A percentile compares a stretch with the other conserved stretches of the same genome.
Evolutionary conservation across 164 flowering plant species (phyloP).

Genomic region (Amborella trichopoda): DNA sequence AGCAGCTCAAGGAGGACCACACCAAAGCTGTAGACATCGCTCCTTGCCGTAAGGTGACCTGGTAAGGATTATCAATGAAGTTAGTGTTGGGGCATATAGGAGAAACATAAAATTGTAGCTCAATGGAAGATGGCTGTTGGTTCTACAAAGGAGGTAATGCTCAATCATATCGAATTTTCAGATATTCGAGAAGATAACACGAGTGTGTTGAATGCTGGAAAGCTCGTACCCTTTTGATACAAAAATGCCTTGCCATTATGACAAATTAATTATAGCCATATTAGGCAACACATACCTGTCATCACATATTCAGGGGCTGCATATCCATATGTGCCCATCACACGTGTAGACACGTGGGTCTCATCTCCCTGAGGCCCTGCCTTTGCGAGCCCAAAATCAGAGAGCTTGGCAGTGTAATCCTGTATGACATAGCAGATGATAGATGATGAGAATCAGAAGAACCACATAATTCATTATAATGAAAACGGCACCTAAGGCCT

Average conservation of each 20-base stretch:
- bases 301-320: constrained; percentile 98
- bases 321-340: constrained; percentile 96
- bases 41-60: constrained; percentile 93
- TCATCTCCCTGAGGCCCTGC: constrained; percentile 98
- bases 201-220: too few species aligned
- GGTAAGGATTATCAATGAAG: constrained; percentile 5
- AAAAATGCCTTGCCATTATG: not conserved
- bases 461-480: not conserved
- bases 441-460: constrained; percentile 1
- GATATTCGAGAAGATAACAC: too few species aligned
- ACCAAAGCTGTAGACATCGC: constrained; percentile 96
- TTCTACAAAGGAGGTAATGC: too few species aligned
- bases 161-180: too few species aligned
- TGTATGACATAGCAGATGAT: constrained; percentile 14
- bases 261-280: not conserved
- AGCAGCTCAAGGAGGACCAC: constrained; percentile 90
- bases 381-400: constrained; percentile 97
- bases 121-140: too few species aligned
- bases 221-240: too few species aligned
- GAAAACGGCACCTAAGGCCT: not conserved
- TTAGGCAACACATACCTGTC: constrained; percentile 47
- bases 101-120: too few species aligned
- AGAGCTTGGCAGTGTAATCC: constrained; percentile 92
- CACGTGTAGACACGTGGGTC: constrained; percentile 92
- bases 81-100: not conserved